phyloP scores from a whole-genome alignment of 441 rosid species.

The Brassica balearica region DNA sequence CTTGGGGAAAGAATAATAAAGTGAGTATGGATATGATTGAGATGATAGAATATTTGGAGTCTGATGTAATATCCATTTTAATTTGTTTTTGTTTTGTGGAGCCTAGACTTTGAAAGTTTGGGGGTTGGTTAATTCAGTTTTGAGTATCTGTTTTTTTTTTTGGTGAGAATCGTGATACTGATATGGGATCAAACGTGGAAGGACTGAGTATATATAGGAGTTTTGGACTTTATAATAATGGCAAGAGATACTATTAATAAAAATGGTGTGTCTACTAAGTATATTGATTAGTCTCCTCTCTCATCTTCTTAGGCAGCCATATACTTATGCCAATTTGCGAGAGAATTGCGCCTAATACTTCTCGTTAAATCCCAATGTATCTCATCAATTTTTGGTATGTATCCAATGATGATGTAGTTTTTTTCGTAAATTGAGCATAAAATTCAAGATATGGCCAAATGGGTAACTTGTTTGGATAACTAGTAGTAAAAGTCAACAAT shows the following conservation, averaged over 20 bases:
- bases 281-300: not conserved
- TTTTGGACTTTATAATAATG: conserved; percentile 22
- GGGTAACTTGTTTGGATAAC: conserved; percentile 30
- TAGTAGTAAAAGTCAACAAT: conserved; percentile 36
- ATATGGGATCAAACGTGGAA: conserved; percentile 34
- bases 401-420: not conserved
- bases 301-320: not conserved
- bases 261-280: not conserved
- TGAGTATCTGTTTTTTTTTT: conserved; percentile 25
- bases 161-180: conserved; percentile 27
- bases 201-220: conserved; percentile 49
- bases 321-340: conserved; percentile 30
- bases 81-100: not conserved
- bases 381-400: not conserved
- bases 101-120: not conserved
- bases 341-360: conserved; percentile 12
- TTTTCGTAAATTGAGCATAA: conserved; percentile 18
- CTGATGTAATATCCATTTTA: conserved; percentile 19
- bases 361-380: conserved; percentile 29
- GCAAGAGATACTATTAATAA: not conserved
- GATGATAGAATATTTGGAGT: conserved; percentile 24
- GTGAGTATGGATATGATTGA: conserved; percentile 33
- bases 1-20: conserved; percentile 46
- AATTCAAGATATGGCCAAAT: conserved; percentile 5
- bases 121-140: conserved; percentile 37